Conservation (phyloP, 1,139 yeast species). For the Kodamaea plutei region DNA sequence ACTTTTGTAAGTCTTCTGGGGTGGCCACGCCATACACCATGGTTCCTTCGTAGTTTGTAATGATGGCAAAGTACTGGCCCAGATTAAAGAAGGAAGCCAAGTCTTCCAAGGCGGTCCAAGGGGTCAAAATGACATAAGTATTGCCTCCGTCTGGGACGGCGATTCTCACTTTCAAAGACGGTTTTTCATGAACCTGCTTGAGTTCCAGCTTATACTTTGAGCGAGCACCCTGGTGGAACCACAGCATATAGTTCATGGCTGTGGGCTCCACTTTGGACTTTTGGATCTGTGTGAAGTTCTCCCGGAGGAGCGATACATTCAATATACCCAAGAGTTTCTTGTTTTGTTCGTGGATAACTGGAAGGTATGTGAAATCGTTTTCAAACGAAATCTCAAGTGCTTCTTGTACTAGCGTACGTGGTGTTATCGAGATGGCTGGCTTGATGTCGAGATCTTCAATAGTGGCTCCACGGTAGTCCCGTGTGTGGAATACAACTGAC, state of each 20-base stretch:
- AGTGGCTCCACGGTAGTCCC: constrained; percentile 51
- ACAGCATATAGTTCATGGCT: constrained; percentile 39
- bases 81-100: constrained; percentile 49
- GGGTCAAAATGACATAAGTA: constrained; percentile 45
- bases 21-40: constrained; percentile 64
- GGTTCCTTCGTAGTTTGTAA: constrained; percentile 51
- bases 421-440: constrained; percentile 57
- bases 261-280: constrained; percentile 26
- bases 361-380: constrained; percentile 53
- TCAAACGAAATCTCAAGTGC: constrained; percentile 52
- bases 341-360: constrained; percentile 50
- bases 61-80: constrained; percentile 55
- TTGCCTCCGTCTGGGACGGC: constrained; percentile 30
- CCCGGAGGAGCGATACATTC: constrained; percentile 44
- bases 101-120: constrained; percentile 54
- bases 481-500: constrained; percentile 24
- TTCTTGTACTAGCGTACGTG: constrained; percentile 44
- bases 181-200: constrained; percentile 8
- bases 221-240: constrained; percentile 41
- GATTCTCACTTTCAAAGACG: constrained; percentile 20
- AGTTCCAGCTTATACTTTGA: constrained; percentile 26
- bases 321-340: constrained; percentile 53
- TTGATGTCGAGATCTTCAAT: constrained; percentile 60
- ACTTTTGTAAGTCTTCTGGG: constrained; percentile 54
- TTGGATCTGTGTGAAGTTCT: constrained; percentile 19